Percentiles rank a stretch among this genome's conserved stretches.
Evolutionary conservation across 768 basidiomycete genomes (phyloP).

Genomic region (Tephrocybe sp.): DNA sequence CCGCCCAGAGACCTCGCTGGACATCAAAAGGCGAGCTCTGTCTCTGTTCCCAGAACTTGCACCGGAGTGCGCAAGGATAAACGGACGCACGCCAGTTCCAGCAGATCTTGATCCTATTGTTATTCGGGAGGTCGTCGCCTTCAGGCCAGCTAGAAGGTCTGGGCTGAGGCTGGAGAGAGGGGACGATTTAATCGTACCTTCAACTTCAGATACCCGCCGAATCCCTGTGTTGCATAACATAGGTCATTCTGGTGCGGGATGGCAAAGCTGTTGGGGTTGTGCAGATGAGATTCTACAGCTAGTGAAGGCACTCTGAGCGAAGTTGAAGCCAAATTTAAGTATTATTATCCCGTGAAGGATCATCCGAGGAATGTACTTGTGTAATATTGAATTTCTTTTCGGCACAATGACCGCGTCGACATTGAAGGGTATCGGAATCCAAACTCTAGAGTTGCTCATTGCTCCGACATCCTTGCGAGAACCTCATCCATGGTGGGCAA

Average conservation of each 20-base stretch:
- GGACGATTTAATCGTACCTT: constrained; percentile 3
- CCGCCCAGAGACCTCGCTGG: constrained; percentile 12
- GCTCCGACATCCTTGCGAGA: constrained; percentile 25
- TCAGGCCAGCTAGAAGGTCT: constrained; percentile 15
- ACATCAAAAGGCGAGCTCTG: constrained; percentile 15
- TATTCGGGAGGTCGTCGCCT: constrained; percentile 12
- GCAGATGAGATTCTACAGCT: constrained; percentile 12
- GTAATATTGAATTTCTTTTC: neutral
- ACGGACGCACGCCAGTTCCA: constrained; percentile 7
- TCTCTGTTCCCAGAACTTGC: constrained; percentile 11
- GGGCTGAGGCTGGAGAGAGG: constrained; percentile 15
- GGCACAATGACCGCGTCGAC: too few species aligned
- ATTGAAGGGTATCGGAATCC: too few species aligned
- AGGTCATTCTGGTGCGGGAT: constrained; percentile 17
- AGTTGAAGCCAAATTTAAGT: too few species aligned
- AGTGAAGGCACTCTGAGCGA: constrained; percentile 1
- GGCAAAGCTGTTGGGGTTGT: constrained; percentile 19
- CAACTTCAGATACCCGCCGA: neutral
- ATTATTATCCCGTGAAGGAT: too few species aligned
- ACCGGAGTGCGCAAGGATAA: neutral
- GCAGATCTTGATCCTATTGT: constrained; percentile 15
- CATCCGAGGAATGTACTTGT: too few species aligned
- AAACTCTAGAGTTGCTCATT: too few species aligned
- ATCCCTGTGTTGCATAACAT: constrained; percentile 15
- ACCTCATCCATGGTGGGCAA: constrained; percentile 46